phyloP scores from a whole-genome alignment of 441 rosid species.

The Breynia disticha region DNA sequence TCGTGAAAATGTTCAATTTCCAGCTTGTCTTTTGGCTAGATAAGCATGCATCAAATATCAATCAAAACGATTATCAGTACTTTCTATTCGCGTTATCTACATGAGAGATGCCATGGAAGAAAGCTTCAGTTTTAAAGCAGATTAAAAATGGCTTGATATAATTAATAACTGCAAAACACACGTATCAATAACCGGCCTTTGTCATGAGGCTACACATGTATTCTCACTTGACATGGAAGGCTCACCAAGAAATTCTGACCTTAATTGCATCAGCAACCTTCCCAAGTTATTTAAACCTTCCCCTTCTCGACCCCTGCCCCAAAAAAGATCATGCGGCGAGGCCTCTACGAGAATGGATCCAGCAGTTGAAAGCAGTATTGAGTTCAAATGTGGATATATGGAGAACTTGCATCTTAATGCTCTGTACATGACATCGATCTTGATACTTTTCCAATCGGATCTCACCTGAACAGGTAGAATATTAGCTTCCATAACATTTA shows the following conservation, averaged over 20 bases:
- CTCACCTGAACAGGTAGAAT: slow-evolving; percentile 45
- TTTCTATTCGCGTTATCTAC: too few species aligned
- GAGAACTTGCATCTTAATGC: slow-evolving; percentile 84
- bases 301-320: slow-evolving; percentile 96
- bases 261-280: slow-evolving; percentile 67
- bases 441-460: slow-evolving; percentile 64
- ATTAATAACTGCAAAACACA: too few species aligned
- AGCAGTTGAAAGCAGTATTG: slow-evolving; percentile 61
- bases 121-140: too few species aligned
- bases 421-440: slow-evolving; percentile 66
- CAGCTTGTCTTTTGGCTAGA: too few species aligned
- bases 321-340: slow-evolving; percentile 83
- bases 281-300: slow-evolving; percentile 92
- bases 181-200: too few species aligned
- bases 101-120: too few species aligned
- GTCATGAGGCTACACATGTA: slow-evolving; percentile 19
- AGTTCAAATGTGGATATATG: slow-evolving; percentile 69
- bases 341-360: slow-evolving; percentile 86
- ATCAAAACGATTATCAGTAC: too few species aligned
- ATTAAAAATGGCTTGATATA: too few species aligned
- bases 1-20: too few species aligned
- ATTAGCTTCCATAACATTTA: slow-evolving; percentile 2
- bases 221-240: slow-evolving; percentile 34
- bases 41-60: too few species aligned
- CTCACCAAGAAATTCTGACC: slow-evolving; percentile 70